Conservation (phyloP, 768 basidiomycete genomes). For the Coprinopsis marcescibilis region DNA sequence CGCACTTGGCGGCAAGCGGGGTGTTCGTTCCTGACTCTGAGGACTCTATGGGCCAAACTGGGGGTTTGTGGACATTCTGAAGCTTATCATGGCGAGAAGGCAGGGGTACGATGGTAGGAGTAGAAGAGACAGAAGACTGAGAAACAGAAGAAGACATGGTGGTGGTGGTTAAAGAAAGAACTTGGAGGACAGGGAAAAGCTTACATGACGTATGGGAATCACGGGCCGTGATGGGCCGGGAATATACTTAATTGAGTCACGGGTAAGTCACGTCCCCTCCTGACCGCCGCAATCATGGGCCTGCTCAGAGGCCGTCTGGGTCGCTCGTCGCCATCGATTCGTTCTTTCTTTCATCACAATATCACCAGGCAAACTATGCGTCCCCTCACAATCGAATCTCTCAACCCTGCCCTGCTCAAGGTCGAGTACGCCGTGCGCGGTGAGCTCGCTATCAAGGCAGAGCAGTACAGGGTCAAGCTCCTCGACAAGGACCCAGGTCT, state of each 20-base stretch:
- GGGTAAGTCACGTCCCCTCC: too few species aligned
- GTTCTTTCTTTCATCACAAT: too few species aligned
- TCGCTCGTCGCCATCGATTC: too few species aligned
- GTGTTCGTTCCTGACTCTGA: constrained; percentile 32
- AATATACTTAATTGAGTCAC: neutral
- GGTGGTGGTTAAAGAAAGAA: constrained; percentile 10
- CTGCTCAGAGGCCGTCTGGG: too few species aligned
- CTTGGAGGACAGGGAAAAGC: neutral
- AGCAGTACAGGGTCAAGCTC: constrained; percentile 70
- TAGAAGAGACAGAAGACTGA: constrained; percentile 14
- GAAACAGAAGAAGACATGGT: constrained; percentile 23
- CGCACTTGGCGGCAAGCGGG: constrained; percentile 55
- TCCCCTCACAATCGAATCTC: constrained; percentile 57
- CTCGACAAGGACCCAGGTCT: constrained; percentile 51
- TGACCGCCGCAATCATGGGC: too few species aligned
- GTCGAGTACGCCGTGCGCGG: constrained; percentile 98
- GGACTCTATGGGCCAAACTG: constrained; percentile 61
- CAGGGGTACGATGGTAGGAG: constrained; percentile 28
- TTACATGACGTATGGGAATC: constrained; percentile 1
- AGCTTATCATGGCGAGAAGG: constrained; percentile 22
- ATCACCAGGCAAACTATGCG: constrained; percentile 35
- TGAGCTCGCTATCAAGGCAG: constrained; percentile 92
- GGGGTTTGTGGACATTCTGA: constrained; percentile 32
- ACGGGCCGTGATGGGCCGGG: neutral
- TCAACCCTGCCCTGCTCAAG: constrained; percentile 80